Percentiles rank a stretch among this genome's conserved stretches.
phyloP scores from a whole-genome alignment of 2,329 filamentous ascomycete species.

The Phaeomoniella chlamydospora region DNA sequence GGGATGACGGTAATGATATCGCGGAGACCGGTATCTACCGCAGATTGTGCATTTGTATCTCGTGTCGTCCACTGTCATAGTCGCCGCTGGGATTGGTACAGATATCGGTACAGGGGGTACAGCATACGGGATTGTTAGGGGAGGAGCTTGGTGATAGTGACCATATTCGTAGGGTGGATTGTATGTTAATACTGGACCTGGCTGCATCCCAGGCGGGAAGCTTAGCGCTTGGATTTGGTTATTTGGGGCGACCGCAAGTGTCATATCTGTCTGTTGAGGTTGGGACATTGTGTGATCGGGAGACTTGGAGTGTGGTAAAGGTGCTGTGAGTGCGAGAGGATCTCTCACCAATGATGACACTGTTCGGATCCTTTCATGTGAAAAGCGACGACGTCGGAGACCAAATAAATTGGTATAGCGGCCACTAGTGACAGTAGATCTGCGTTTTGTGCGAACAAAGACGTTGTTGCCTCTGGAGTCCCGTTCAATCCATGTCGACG shows the following conservation, averaged over 20 bases:
- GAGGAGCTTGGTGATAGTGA: not conserved
- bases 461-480: not conserved
- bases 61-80: constrained; percentile 4
- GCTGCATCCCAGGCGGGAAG: not conserved
- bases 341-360: not conserved
- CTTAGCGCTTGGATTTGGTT: not conserved
- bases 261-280: not conserved
- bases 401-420: not conserved
- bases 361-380: not conserved
- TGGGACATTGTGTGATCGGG: not conserved
- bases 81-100: not conserved
- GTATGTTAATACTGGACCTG: not conserved
- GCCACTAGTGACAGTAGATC: not conserved
- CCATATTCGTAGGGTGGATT: not conserved
- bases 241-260: not conserved
- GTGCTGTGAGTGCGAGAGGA: not conserved
- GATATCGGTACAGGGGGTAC: not conserved
- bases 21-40: constrained; percentile 10
- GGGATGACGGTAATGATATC: constrained; percentile 11
- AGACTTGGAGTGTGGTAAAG: not conserved
- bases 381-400: not conserved
- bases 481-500: not conserved
- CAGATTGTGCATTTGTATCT: constrained; percentile 12
- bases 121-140: not conserved
- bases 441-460: not conserved